phyloP scores from a whole-genome alignment of 306 rosid species.

The Hylodesmum podocarpum region DNA sequence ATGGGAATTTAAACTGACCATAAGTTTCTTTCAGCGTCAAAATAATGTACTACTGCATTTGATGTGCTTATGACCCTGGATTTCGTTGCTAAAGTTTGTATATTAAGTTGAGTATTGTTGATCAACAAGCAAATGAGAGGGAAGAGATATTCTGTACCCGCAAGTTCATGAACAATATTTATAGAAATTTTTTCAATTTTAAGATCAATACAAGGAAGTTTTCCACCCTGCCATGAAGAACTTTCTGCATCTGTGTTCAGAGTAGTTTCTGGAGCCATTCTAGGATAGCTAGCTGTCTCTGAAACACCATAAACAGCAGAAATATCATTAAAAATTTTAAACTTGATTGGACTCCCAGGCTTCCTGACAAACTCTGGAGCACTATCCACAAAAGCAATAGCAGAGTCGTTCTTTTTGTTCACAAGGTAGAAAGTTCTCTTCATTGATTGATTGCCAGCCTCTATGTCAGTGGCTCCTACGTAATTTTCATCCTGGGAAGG shows the following conservation, averaged over 20 bases:
- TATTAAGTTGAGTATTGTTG: constrained; percentile 48
- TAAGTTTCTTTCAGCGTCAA: constrained; percentile 62
- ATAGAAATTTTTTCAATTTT: constrained; percentile 57
- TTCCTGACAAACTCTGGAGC: constrained; percentile 74
- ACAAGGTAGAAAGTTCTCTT: constrained; percentile 64
- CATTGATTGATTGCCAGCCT: constrained; percentile 54
- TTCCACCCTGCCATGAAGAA: constrained; percentile 44
- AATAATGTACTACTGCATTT: constrained; percentile 53
- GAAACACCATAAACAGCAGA: constrained; percentile 41
- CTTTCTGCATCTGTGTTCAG: constrained; percentile 34
- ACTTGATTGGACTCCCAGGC: constrained; percentile 94
- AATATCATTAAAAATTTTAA: constrained; percentile 64
- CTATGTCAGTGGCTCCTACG: constrained; percentile 60
- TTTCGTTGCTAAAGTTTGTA: constrained; percentile 65
- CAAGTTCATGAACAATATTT: constrained; percentile 69
- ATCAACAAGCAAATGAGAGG: constrained; percentile 71
- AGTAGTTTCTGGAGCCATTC: constrained; percentile 44
- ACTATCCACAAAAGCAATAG: constrained; percentile 82
- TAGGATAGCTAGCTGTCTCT: constrained; percentile 36
- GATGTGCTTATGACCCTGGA: constrained; percentile 72
- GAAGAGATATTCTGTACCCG: constrained; percentile 55
- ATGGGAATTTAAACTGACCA: constrained; percentile 58
- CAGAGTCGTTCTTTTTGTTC: constrained; percentile 79
- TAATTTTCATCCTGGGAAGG: constrained; percentile 50
- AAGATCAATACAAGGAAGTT: constrained; percentile 58